A percentile compares a stretch with the other conserved stretches of the same genome.
Conservation (phyloP, 164 flowering plant genomes). For the Nymphaea colorata region DNA sequence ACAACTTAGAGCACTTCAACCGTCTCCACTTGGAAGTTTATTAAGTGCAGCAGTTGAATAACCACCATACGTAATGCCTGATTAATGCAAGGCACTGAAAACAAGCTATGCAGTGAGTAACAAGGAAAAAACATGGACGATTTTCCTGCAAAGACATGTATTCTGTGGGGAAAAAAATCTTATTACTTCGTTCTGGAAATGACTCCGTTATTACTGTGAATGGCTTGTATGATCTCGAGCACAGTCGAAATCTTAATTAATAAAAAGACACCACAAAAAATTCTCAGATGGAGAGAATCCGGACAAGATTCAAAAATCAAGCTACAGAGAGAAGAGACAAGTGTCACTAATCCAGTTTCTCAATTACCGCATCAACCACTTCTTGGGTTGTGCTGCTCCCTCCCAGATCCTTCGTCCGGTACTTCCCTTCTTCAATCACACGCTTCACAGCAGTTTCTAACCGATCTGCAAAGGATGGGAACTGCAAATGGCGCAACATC, state of each 20-base stretch:
- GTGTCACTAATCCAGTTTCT: slow-evolving; percentile 5
- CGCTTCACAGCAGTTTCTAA: slow-evolving; percentile 13
- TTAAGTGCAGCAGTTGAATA: no score
- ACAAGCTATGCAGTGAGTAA: background rate
- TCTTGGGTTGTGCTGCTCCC: slow-evolving; percentile 14
- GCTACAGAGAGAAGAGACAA: background rate
- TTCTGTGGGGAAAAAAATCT: no score
- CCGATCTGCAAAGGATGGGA: slow-evolving; percentile 15
- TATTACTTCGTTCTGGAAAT: background rate
- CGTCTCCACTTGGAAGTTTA: no score
- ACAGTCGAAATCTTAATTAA: background rate
- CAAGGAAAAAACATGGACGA: no score
- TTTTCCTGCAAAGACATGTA: no score
- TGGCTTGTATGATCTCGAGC: background rate
- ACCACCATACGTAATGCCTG: background rate
- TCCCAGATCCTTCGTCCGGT: slow-evolving; percentile 11
- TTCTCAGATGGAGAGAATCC: background rate
- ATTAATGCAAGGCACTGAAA: background rate
- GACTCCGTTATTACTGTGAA: background rate
- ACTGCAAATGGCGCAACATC: slow-evolving; percentile 16
- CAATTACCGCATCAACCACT: slow-evolving; percentile 15
- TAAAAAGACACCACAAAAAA: background rate
- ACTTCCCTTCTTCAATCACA: slow-evolving; percentile 11
- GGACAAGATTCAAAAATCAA: no score
- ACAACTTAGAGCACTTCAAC: no score